A percentile compares a stretch with the other conserved stretches of the same genome.
These are phyloP conservation scores for Colletotrichum aenigma DNA, from an alignment of 2,329 filamentous ascomycete genomes.

Conservation along the genomic window DNA sequence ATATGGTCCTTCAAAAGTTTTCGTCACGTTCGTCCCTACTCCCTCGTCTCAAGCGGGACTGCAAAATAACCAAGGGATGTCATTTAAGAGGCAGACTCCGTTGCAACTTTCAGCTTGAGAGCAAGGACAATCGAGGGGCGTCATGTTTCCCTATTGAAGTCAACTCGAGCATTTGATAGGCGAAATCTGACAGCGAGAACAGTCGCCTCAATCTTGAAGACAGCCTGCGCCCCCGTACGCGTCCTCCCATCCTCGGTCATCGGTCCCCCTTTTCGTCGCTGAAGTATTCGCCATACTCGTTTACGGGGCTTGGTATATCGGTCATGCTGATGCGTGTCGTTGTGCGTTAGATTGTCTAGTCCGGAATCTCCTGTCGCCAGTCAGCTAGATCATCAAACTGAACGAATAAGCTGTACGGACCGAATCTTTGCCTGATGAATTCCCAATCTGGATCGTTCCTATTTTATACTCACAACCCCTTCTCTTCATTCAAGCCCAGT, in stretches of 20 bases:
- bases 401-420: too few relatives aligned
- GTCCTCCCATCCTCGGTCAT: accelerated
- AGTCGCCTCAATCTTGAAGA: neutral
- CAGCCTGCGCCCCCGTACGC: accelerated
- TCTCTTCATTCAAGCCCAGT: neutral
- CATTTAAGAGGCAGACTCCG: neutral
- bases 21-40: neutral
- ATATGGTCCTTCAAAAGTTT: neutral
- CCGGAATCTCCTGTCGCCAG: neutral
- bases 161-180: too few relatives aligned
- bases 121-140: too few relatives aligned
- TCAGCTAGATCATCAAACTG: too few relatives aligned
- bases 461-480: neutral
- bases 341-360: neutral
- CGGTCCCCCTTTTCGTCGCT: neutral
- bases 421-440: too few relatives aligned
- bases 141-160: too few relatives aligned
- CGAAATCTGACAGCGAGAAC: neutral
- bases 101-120: neutral
- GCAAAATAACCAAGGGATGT: neutral
- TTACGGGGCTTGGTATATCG: too few relatives aligned
- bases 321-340: too few relatives aligned
- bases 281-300: neutral
- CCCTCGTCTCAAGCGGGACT: neutral
- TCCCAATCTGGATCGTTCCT: accelerated